Evolutionary conservation across 371 early-diverging fungal genomes (phyloP), one percentile per base, ranked within the genome.

Genomic region (Mortierella sp.): DNA sequence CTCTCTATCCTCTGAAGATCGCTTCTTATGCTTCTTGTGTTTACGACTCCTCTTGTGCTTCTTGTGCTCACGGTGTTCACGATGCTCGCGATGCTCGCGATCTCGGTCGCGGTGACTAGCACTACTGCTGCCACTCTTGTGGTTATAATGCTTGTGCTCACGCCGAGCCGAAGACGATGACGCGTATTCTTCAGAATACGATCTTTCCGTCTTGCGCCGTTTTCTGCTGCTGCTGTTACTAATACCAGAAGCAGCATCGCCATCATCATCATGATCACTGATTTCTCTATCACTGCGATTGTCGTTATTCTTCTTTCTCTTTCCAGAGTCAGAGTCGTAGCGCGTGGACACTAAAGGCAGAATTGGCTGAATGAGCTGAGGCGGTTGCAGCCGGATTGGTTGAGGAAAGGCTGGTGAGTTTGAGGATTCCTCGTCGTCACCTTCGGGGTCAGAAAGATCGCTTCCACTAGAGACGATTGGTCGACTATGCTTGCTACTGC

Each of bases 1-100:
- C 40, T 77, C 77, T 2, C 74, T 74, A 62, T 80, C 80, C 43
- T 74, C 80, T 47, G 80, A 80, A 0, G 80, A 74, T 47, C 80
- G 80, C 65, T 80, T 80, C 69, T 80, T 80, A 64, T 80, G 80
- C 65, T 80, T 80, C 72, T 80, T 80, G 72, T 74, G 74, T 65
- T 74, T 80, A 36, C 60, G 58, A 41, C 74, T 74, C 75, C 74
- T 80, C 68, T 80, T 80, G 68, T 80, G 80, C 52, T 74, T 80
- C 80, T 74, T 80, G 66, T 77, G 77, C 52, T 72, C 72, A 19
- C 72, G 72, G 24, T 71, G 70, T 15, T 75, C 75, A 1, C 75
- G 75, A 19, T 69, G 62, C 33, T 70, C 75, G 5, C 64, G 36
- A 43, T 67, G 63, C 11, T 63, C 63, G 19, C 45, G 43, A 22